Evolutionary conservation across 331 rosid genomes (phyloP), one percentile per base, ranked within the genome.

Genomic region (Acacia concinna): DNA sequence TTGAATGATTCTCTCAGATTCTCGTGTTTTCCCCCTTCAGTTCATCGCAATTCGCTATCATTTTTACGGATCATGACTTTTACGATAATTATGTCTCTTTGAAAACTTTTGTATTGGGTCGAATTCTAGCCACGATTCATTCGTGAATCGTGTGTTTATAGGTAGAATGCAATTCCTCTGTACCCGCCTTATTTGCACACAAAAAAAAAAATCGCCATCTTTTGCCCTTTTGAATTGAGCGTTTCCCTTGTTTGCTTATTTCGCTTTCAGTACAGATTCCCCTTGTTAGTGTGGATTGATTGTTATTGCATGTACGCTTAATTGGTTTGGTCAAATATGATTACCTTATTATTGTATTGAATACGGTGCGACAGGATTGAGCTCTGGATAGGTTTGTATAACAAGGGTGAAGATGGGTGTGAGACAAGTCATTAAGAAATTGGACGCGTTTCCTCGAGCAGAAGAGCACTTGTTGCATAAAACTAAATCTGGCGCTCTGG

Each of bases 381-480:
- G 62, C 43, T 66, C 54, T 54, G 32, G 31, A 59, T 15, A 10
- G 73, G 46, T 38, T 73, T 73, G 41, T 49, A n/a, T 27, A 18
- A 31, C 47, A 74, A 43, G 52, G 52, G 75, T 47, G 30, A 78
- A 73, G 43, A 95, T 96, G 99, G 91, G 99, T 27, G 32, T 96
- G 78, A 96, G 80, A 77, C 94, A 91, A 84, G 86, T 91, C 37
- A 81, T 96, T 37, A 91, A 80, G 88, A 91, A 84, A 81, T 82
- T 96, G 43, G 99, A 96, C 81, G 99, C 99, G 17, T 96, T 96
- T 84, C 99, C 99, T 41, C 97, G 99, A 66, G 91, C 99, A 17
- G 99, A 96, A 75, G 99, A 96, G 46, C 99, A 96, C 71, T 89
- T 96, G 88, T 71, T 93, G 89, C 90, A 85, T 83, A 96, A 93